These are phyloP conservation scores for Tetrahymena malaccensis DNA, from an alignment of 73 alveolate species.

Conservation along the genomic window DNA sequence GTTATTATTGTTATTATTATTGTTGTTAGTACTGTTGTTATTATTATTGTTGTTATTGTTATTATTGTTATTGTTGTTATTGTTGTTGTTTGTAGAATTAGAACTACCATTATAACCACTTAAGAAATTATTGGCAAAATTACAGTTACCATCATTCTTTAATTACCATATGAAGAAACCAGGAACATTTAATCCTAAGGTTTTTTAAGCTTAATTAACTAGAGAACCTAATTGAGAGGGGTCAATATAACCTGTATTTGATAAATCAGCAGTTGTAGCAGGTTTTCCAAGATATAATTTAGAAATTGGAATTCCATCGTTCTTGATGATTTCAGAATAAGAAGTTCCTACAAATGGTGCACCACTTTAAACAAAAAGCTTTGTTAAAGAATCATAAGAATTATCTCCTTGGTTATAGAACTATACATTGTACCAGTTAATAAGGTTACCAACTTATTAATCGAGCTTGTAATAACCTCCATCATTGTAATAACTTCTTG, in stretches of 20 bases:
- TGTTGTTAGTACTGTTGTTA: not conserved
- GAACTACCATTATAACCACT: not conserved
- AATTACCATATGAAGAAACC: not conserved
- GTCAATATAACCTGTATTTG: not conserved
- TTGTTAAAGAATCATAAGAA: not conserved
- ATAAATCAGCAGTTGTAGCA: not conserved
- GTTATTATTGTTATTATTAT: too few relatives aligned
- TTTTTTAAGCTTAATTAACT: not conserved
- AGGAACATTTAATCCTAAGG: not conserved
- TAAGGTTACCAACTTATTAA: not conserved
- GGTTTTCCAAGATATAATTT: not conserved
- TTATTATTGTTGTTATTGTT: not conserved
- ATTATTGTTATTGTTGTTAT: too few relatives aligned
- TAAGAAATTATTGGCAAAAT: not conserved
- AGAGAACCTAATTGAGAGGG: not conserved
- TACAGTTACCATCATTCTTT: not conserved
- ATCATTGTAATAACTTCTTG: not conserved
- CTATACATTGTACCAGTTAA: not conserved
- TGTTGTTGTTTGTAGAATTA: not conserved
- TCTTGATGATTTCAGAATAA: not conserved
- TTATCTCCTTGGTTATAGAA: not conserved
- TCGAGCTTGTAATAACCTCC: not conserved
- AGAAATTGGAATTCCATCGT: not conserved
- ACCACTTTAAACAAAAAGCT: not conserved
- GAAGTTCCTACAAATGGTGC: not conserved